Base-by-base conservation (phyloP, 768 basidiomycete species). In the Boletus vinaceobasis region DNA sequence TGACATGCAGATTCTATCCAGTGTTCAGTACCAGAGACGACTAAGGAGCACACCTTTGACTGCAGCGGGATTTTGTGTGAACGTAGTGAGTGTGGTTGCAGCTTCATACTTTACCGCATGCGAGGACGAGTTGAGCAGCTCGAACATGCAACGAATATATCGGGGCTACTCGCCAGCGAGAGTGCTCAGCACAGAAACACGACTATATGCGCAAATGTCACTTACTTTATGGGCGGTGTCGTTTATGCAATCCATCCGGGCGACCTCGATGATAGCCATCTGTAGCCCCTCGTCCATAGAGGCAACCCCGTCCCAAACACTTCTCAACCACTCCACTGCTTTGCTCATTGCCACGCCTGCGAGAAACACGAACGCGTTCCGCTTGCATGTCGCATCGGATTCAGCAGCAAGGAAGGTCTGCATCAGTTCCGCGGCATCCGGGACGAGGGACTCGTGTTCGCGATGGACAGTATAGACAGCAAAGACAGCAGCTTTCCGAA, bases 41-140 rank as follows among this genome's bases (percentile, higher is more conserved):
- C 15, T 4, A 35, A 36, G 37, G 27, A 26, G 50, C 73, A 23
- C 35, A 92, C 93, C 93, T 80, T 98, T 98, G 57, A 98, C 84
- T 9, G 97, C 97, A 19, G 93, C 91, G 14, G 94, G 87, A 71
- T 96, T 96, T 72, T 96, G 93, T 0, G 96, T 98, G 33, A 98
- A 79, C 3, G 89, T 86, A 1, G 97, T 98, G 39, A 98, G 80
- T 4, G 93, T 96, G 5, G 89, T 93, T 2, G 97, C 96, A 21
- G 96, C 96, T 67, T 98, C 97, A 65, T 98, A 98, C 70, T 96
- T 97, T 56, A 98, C 96, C 5, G 93, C 90, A 68, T 94, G 89
- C 7, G 93, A 95, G 0, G 89, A 78, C 2, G 90, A 87, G 65
- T 90, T 90, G 45, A 98, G 79, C 19, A 98, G 81, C 66, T 98